A percentile compares a stretch with the other conserved stretches of the same genome.
These are phyloP conservation scores for Aspergillus amoenus DNA, from an alignment of 2,329 filamentous ascomycete species.

Conservation along the genomic window DNA sequence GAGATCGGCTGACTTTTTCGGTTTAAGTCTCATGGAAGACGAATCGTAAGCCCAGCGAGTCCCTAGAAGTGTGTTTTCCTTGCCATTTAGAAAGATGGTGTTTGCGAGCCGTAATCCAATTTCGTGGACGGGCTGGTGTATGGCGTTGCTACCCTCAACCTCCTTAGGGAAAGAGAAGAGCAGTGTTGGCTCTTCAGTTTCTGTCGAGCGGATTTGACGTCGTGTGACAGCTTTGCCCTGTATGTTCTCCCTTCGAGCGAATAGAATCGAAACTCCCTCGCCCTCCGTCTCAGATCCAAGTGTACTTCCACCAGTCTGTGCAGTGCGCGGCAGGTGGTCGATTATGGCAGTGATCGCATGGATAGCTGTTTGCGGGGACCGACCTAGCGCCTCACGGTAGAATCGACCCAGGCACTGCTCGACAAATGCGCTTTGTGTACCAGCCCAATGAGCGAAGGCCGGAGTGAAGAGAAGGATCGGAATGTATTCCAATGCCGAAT, in stretches of 20 bases:
- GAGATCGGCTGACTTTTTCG: slow-evolving; percentile 31
- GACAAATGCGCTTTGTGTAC: slow-evolving; percentile 32
- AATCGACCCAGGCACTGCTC: slow-evolving; percentile 30
- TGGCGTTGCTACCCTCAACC: slow-evolving; percentile 1
- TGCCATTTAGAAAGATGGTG: slow-evolving; percentile 43
- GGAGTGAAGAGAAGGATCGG: slow-evolving; percentile 40
- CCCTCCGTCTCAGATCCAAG: slow-evolving; percentile 17
- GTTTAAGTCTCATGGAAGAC: slow-evolving; percentile 18
- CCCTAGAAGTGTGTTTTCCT: slow-evolving; percentile 40
- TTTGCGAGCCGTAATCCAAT: slow-evolving; percentile 43
- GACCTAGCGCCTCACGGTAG: slow-evolving; percentile 16
- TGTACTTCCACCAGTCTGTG: background rate
- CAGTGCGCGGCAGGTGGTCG: slow-evolving; percentile 33
- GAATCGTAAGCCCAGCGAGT: slow-evolving; percentile 34
- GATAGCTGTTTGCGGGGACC: slow-evolving; percentile 11
- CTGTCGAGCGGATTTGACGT: slow-evolving; percentile 29
- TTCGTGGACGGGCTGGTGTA: slow-evolving; percentile 24
- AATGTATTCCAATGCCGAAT: slow-evolving; percentile 19
- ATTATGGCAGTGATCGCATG: slow-evolving; percentile 38
- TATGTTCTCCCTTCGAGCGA: slow-evolving; percentile 25
- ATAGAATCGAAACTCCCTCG: slow-evolving; percentile 38
- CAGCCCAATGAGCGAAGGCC: slow-evolving; percentile 38
- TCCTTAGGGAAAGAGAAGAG: slow-evolving; percentile 26
- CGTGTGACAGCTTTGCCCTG: slow-evolving; percentile 29
- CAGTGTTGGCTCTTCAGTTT: slow-evolving; percentile 33